phyloP scores from a whole-genome alignment of 2,329 filamentous ascomycete species.

The Fusarium compactum region DNA sequence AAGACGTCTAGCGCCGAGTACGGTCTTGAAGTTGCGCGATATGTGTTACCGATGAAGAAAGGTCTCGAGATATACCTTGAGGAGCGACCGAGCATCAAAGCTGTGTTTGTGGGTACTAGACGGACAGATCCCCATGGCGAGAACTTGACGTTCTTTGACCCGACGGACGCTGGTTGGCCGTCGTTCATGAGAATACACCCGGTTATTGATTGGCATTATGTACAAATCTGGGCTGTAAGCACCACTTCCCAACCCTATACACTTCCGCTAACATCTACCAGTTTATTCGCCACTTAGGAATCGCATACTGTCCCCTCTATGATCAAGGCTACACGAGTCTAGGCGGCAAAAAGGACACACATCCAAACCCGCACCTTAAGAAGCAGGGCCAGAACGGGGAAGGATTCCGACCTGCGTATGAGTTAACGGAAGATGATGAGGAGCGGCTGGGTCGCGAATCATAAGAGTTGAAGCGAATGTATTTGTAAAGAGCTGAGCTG shows the following conservation, averaged over 20 bases:
- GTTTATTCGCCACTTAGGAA: constrained; percentile 82
- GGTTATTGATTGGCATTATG: constrained; percentile 93
- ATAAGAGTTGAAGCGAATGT: constrained; percentile 45
- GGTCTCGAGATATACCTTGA: constrained; percentile 82
- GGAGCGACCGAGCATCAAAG: constrained; percentile 74
- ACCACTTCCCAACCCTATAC: background rate
- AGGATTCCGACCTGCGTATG: constrained; percentile 78
- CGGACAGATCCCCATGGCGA: constrained; percentile 93
- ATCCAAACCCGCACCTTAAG: constrained; percentile 77
- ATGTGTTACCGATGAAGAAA: constrained; percentile 81
- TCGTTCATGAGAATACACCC: constrained; percentile 93
- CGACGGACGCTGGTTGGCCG: constrained; percentile 91
- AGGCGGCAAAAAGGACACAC: constrained; percentile 90
- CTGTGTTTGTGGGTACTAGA: constrained; percentile 71
- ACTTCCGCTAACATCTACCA: constrained; percentile 51
- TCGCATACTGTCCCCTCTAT: constrained; percentile 90
- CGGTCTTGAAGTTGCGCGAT: constrained; percentile 79
- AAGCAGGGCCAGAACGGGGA: constrained; percentile 35
- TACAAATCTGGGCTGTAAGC: constrained; percentile 92
- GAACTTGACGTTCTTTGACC: constrained; percentile 82
- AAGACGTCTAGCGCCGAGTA: constrained; percentile 73
- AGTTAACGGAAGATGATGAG: constrained; percentile 78
- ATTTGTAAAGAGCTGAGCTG: constrained; percentile 23
- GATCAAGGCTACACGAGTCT: constrained; percentile 90
- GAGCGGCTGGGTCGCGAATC: constrained; percentile 80